Evolutionary conservation across 2,329 filamentous ascomycete genomes (phyloP).

Genomic region (Diaporthe ilicicola): DNA sequence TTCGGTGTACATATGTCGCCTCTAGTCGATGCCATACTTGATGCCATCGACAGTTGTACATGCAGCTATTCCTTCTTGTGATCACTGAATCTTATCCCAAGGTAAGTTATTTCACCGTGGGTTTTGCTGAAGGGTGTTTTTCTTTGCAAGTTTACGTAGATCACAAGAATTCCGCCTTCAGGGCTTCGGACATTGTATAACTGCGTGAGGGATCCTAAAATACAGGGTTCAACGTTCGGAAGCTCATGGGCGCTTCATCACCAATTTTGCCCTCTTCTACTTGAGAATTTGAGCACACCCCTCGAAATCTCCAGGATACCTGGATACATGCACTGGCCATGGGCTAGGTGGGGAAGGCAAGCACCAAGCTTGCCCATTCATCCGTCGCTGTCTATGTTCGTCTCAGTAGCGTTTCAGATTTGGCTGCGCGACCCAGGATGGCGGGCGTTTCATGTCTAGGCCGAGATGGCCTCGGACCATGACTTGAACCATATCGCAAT

Average conservation of each 20-base stretch:
- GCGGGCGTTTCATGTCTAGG: constrained; percentile 16
- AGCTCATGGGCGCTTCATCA: neutral
- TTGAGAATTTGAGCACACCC: neutral
- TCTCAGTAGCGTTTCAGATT: constrained; percentile 40
- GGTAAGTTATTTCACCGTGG: neutral
- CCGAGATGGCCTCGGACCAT: constrained; percentile 18
- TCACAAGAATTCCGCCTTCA: too few relatives aligned
- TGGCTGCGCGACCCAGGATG: constrained; percentile 19
- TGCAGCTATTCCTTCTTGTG: too few relatives aligned
- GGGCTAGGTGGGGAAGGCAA: constrained; percentile 1
- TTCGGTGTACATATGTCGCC: too few relatives aligned
- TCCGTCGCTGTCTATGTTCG: constrained; percentile 27
- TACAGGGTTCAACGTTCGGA: neutral
- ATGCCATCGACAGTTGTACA: too few relatives aligned
- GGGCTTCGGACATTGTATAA: too few relatives aligned
- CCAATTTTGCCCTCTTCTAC: neutral
- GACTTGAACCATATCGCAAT: neutral
- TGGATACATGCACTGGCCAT: neutral
- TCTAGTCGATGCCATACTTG: too few relatives aligned
- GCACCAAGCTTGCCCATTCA: neutral
- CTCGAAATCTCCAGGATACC: neutral
- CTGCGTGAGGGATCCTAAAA: too few relatives aligned
- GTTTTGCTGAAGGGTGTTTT: neutral
- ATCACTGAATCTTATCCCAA: too few relatives aligned
- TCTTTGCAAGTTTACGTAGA: too few relatives aligned